Conservation (phyloP, 192 early-diverging fungal species). For the Funneliformis mosseae region DNA sequence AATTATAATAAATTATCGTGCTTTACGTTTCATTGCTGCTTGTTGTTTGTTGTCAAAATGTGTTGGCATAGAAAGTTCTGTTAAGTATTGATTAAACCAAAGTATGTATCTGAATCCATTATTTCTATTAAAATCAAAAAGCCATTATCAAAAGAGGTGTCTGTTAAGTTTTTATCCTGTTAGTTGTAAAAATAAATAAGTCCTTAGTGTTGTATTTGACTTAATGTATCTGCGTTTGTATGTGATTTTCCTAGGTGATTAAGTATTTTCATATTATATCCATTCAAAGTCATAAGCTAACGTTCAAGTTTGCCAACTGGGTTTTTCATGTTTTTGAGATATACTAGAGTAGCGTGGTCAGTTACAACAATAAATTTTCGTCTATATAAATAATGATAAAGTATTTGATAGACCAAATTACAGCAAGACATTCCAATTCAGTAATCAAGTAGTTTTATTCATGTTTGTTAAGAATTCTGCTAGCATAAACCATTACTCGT, state of each 20-base stretch:
- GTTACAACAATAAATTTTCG: neutral
- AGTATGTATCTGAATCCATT: neutral
- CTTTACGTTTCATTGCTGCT: neutral
- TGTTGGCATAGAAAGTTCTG: neutral
- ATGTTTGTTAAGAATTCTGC: neutral
- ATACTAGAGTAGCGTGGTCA: neutral
- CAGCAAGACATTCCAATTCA: too few species aligned
- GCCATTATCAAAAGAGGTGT: too few species aligned
- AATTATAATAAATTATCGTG: neutral
- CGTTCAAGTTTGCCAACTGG: neutral
- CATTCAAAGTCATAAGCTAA: neutral
- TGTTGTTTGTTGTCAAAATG: neutral
- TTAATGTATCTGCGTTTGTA: neutral
- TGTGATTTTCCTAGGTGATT: neutral
- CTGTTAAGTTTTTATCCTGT: too few species aligned
- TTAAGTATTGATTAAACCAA: neutral
- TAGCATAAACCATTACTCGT: neutral
- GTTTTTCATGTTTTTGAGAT: neutral
- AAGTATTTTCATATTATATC: neutral
- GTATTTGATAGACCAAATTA: neutral
- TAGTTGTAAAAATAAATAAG: too few species aligned
- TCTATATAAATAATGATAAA: neutral
- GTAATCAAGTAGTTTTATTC: neutral
- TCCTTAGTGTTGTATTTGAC: too few species aligned
- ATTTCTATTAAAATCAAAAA: neutral